These are phyloP conservation scores for Fusarium piperis DNA, from an alignment of 2,329 filamentous ascomycete genomes.

Conservation along the genomic window DNA sequence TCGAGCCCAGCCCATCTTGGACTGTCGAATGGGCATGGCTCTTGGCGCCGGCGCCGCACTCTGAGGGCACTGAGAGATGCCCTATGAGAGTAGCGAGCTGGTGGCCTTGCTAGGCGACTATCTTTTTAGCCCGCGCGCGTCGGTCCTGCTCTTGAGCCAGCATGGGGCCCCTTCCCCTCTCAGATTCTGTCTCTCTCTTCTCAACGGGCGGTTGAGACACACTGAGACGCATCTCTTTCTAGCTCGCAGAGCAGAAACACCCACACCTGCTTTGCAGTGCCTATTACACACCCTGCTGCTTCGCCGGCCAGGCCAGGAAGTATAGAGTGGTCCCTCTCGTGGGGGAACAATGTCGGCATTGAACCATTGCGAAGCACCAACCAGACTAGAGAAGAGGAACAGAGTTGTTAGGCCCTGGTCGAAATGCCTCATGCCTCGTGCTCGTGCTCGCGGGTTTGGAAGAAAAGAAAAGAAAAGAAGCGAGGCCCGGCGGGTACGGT, in stretches of 20 bases:
- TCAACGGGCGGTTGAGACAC: constrained; percentile 10
- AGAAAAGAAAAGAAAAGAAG: not conserved
- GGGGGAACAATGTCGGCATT: constrained; percentile 6
- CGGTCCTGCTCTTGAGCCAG: constrained; percentile 14
- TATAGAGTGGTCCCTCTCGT: constrained; percentile 14
- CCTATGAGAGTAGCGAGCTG: constrained; percentile 40
- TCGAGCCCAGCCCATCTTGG: constrained; percentile 19
- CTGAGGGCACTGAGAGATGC: constrained; percentile 21
- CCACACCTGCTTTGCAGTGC: not conserved
- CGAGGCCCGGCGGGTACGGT: constrained; percentile 4
- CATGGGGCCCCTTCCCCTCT: constrained; percentile 10
- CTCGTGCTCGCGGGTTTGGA: not conserved
- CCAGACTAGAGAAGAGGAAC: constrained; percentile 7
- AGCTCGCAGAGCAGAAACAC: not conserved
- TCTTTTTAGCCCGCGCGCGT: constrained; percentile 34
- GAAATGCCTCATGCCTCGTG: constrained; percentile 30
- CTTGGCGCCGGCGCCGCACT: constrained; percentile 28
- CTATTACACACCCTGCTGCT: not conserved
- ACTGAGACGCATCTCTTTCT: not conserved
- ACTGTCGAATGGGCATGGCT: constrained; percentile 39
- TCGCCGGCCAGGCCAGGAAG: too few relatives aligned
- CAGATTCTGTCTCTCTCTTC: constrained; percentile 2
- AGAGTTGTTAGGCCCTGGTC: constrained; percentile 12
- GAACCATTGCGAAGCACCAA: not conserved
- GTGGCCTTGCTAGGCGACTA: constrained; percentile 32